Base-by-base conservation (phyloP, 176 grass and related monocot genomes). In the Carex cristatella region DNA sequence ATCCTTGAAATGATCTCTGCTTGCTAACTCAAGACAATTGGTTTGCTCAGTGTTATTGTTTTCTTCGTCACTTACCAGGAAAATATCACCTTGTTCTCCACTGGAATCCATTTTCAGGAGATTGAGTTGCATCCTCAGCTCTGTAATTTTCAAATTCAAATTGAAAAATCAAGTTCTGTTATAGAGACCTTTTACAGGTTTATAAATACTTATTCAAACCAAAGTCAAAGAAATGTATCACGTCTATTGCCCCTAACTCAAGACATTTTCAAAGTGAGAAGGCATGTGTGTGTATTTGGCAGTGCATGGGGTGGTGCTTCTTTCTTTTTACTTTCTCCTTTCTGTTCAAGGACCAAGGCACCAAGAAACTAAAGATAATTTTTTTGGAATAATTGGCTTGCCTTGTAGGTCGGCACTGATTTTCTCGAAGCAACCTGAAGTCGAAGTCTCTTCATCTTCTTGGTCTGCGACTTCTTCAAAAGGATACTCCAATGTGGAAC, bases 351-450 rank as follows among this genome's bases (percentile, higher is more conserved):
- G 23, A 11, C 10, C 9, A 74, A 74, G 70, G 46, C 28, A 33
- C 44, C 79, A 81, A 63, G 18, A 44, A 83, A 66, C 46, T 44
- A 85, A 18, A 53, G 2, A 65, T 31, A 3, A 35, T 15, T 49
- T 63, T n/a, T 16, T 32, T 73, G 5, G 7, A 69, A 58, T 16
- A 19, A 67, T 87, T 69, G 72, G 67, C 91, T 92, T 94, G 73
- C 96, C 96, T 94, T 99, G 91, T 81, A 99, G 88, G 89, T 99
- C 96, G 7, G 93, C 86, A 70, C 96, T 99, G 40, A 99, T 95
- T 91, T 92, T 95, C 90, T 91, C 88, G 3, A 99, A 99, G 88
- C 91, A 94, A 80, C 91, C 96, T 42, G 93, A 94, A 86, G 62
- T 83, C 8, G 81, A 92, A 86, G 85, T 81, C 84, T 88, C 91